These are phyloP conservation scores for Ceratobasidium sp. DNA, from an alignment of 1,284 basidiomycete species.

Conservation along the genomic window DNA sequence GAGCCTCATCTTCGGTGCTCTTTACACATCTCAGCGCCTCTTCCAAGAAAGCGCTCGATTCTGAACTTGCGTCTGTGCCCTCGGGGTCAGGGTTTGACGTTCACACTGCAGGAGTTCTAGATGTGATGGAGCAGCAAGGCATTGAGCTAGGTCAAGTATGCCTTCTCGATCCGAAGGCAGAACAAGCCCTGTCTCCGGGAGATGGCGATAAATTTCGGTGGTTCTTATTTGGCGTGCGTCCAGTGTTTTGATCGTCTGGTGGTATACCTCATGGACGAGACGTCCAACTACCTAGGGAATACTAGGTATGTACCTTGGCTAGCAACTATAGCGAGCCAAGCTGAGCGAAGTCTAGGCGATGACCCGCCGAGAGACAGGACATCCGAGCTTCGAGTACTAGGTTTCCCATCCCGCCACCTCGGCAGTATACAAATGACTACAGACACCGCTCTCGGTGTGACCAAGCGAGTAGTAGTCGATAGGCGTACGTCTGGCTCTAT, in stretches of 20 bases:
- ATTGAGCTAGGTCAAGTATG: slow-evolving; percentile 75
- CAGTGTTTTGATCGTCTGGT: slow-evolving; percentile 16
- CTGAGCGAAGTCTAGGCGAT: slow-evolving; percentile 67
- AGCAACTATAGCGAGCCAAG: slow-evolving; percentile 46
- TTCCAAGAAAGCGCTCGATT: slow-evolving; percentile 70
- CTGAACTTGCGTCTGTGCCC: slow-evolving; percentile 55
- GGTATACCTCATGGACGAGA: not conserved
- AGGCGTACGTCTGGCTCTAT: slow-evolving; percentile 61
- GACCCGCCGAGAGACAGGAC: slow-evolving; percentile 92
- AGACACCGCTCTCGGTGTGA: slow-evolving; percentile 94
- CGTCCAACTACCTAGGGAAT: slow-evolving; percentile 54
- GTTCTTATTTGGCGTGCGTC: slow-evolving; percentile 85
- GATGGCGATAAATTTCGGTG: slow-evolving; percentile 82
- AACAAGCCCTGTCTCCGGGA: slow-evolving; percentile 71
- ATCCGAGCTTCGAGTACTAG: slow-evolving; percentile 83
- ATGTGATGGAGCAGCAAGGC: slow-evolving; percentile 66
- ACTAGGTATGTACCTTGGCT: slow-evolving; percentile 52
- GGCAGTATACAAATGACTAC: slow-evolving; percentile 97
- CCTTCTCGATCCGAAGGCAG: slow-evolving; percentile 87
- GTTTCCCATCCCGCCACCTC: slow-evolving; percentile 86
- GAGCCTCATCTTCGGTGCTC: slow-evolving; percentile 70
- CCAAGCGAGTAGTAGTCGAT: slow-evolving; percentile 87
- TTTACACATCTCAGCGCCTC: slow-evolving; percentile 85
- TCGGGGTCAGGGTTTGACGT: slow-evolving; percentile 57
- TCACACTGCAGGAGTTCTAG: slow-evolving; percentile 71